These are phyloP conservation scores for Magnaporthiopsis rhizophila DNA, from an alignment of 2,329 filamentous ascomycete species.

Conservation along the genomic window DNA sequence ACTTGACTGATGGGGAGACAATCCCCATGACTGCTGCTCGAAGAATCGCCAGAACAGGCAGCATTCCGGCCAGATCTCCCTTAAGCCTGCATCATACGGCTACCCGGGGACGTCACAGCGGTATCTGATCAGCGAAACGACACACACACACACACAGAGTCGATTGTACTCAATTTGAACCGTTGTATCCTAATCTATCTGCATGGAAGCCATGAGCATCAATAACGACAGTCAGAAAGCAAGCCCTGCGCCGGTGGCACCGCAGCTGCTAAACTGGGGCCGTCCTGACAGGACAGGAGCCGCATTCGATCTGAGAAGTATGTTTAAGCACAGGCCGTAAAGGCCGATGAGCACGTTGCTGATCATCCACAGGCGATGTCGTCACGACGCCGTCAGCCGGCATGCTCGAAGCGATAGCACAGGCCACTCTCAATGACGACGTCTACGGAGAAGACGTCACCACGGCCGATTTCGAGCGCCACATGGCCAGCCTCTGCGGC, in stretches of 20 bases:
- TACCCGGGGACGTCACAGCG: background rate
- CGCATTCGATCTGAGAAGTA: conserved; percentile 11
- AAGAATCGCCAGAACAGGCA: no score
- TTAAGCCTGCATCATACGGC: no score
- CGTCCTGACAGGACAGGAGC: conserved; percentile 7
- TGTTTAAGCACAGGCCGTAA: background rate
- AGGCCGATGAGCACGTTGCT: background rate
- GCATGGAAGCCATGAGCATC: background rate
- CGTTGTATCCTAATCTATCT: no score
- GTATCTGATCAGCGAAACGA: background rate
- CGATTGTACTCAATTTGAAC: no score
- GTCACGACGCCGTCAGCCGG: conserved; percentile 67
- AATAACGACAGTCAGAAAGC: background rate
- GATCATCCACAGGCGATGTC: conserved; percentile 33
- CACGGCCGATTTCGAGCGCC: conserved; percentile 66
- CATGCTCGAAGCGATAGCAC: conserved; percentile 74
- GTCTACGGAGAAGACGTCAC: conserved; percentile 74
- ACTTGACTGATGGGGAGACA: no score
- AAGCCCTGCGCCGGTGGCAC: background rate
- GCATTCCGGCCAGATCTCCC: no score
- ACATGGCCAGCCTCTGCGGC: conserved; percentile 63
- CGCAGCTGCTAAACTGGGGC: conserved; percentile 4
- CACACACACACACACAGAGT: no score
- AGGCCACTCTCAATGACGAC: conserved; percentile 75
- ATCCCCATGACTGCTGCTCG: no score